phyloP scores from a whole-genome alignment of 306 rosid genomes.

The Fagus crenata region DNA sequence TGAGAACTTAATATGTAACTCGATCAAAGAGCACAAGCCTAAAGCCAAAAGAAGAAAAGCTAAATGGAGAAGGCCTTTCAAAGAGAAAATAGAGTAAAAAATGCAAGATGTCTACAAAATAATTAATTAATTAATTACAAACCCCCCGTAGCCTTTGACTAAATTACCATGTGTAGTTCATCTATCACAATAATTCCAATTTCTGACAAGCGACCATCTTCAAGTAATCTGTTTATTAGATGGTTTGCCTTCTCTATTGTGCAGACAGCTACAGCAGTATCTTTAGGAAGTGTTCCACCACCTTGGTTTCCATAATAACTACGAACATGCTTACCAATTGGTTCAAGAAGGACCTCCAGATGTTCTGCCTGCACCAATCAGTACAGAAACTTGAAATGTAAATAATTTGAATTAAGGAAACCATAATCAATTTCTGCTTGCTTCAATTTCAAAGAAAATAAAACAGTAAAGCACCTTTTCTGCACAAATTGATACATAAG shows the following conservation, averaged over 20 bases:
- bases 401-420: constrained; percentile 11
- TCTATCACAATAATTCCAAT: constrained; percentile 95
- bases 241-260: constrained; percentile 99
- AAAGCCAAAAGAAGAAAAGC: constrained; percentile 3
- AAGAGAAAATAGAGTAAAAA: not conserved
- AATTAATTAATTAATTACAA: not conserved
- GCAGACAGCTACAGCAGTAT: constrained; percentile 94
- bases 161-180: constrained; percentile 92
- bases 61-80: not conserved
- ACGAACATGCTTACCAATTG: constrained; percentile 88
- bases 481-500: constrained; percentile 93
- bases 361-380: constrained; percentile 78
- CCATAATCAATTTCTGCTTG: constrained; percentile 23
- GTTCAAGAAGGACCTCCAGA: constrained; percentile 88
- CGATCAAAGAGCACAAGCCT: not conserved
- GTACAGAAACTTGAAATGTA: constrained; percentile 22
- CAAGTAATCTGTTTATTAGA: constrained; percentile 79
- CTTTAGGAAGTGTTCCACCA: constrained; percentile 91
- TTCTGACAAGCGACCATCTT: constrained; percentile 91
- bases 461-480: constrained; percentile 68
- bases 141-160: not conserved
- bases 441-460: constrained; percentile 1
- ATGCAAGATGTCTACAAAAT: constrained; percentile 1
- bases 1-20: constrained; percentile 29
- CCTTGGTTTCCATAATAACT: constrained; percentile 98